These are phyloP conservation scores for Ramaria sp. DNA, from an alignment of 768 basidiomycete genomes.

Conservation along the genomic window DNA sequence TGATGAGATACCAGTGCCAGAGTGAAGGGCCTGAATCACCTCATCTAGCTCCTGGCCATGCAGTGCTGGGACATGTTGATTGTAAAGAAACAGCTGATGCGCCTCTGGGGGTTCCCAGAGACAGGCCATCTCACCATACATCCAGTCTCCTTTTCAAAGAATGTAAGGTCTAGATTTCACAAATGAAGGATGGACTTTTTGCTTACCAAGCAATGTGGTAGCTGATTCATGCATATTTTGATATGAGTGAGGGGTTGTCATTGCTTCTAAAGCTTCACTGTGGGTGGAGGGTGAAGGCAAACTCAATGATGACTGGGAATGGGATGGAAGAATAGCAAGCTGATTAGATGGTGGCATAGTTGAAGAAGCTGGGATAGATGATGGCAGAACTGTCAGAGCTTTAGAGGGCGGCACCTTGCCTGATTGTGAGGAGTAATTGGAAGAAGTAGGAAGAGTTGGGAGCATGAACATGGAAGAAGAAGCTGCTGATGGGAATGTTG, in stretches of 20 bases:
- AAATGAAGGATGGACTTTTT: not conserved
- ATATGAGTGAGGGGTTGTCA: too few relatives aligned
- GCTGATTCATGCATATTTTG: too few relatives aligned
- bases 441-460: not conserved
- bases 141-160: not conserved
- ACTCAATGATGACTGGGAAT: not conserved
- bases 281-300: too few relatives aligned
- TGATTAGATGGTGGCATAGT: not conserved
- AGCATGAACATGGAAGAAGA: not conserved
- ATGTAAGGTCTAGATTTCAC: not conserved
- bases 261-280: too few relatives aligned
- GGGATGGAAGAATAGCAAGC: not conserved
- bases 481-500: not conserved
- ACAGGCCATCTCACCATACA: not conserved
- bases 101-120: not conserved
- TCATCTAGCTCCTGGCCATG: not conserved
- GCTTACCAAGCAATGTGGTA: not conserved
- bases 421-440: not conserved
- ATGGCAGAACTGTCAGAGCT: not conserved
- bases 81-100: not conserved
- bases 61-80: not conserved
- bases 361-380: not conserved
- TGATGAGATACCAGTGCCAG: not conserved
- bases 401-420: not conserved
- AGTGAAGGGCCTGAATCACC: not conserved